Evolutionary conservation across 2,329 filamentous ascomycete species (phyloP), one percentile per base, ranked within the genome.

Genomic region (Truncatella angustata): DNA sequence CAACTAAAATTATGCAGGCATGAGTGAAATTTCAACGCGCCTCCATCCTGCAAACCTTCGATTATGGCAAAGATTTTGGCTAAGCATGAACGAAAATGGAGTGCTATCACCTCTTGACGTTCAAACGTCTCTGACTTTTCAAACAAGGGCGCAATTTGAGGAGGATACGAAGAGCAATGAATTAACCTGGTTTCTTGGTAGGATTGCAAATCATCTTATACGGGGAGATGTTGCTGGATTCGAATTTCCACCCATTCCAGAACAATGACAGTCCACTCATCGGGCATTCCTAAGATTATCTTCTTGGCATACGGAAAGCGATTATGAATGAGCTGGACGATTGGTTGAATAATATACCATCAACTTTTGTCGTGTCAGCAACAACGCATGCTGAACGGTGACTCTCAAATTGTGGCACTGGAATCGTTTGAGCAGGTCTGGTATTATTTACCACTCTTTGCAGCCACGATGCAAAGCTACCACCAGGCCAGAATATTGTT

Each of bases 121-220:
- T 14, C 28, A n/a, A n/a, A n/a, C n/a, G n/a, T n/a, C 28, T 14
- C 14, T 7, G 28, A 32, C 28, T 32, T 32, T 32, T 86, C 2
- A 60, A 43, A 54, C 71, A 54, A 70, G 75, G 69, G 60, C 73
- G 51, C 60, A 75, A 65, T 51, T 74, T 58, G 66, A 79, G 57
- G 84, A 87, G 66, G 85, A 87, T 55, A 74, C 84, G 54, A 80
- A 85, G 49, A 80, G 77, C 36, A 87, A 88, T 58, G 79, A 81
- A 0, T 64, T 88, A 4, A 77, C 86, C 5, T 88, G 84, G 84
- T 76, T 88, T 7, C 73, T 85, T 53, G 80, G 82, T 5, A 87
- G 87, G 59, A 77, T 87, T 4, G 78, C 86, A 48, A 87, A 88
- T 60, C 86, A 81, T 61, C 79, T 86, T 51, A 81, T 78, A 2